These are phyloP conservation scores for Globisporangium radiosum DNA, from an alignment of 352 stramenopile genomes.

Conservation along the genomic window DNA sequence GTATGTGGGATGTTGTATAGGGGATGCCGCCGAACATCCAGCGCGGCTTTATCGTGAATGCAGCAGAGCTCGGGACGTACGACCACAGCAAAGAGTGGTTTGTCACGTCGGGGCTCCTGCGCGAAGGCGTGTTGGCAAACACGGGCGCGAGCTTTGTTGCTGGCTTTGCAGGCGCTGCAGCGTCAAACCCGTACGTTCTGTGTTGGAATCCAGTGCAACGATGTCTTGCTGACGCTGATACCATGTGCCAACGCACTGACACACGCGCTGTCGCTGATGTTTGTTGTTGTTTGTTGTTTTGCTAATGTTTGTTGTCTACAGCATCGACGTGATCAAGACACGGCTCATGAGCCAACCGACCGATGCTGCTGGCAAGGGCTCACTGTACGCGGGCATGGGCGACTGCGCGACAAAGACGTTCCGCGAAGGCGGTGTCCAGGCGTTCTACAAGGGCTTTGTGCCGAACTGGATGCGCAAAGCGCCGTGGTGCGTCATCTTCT, in stretches of 20 bases:
- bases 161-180: conserved; percentile 63
- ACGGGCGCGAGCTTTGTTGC: conserved; percentile 70
- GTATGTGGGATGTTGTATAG: conserved; percentile 8
- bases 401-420: conserved; percentile 70
- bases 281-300: not conserved
- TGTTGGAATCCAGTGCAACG: no score
- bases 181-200: conserved; percentile 57
- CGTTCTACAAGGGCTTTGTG: conserved; percentile 85
- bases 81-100: conserved; percentile 81
- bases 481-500: conserved; percentile 83
- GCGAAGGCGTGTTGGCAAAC: conserved; percentile 62
- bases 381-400: conserved; percentile 60
- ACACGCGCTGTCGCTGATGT: no score
- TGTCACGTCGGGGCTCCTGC: conserved; percentile 50
- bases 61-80: conserved; percentile 80
- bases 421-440: conserved; percentile 46
- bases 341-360: conserved; percentile 77
- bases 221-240: not conserved
- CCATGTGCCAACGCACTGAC: no score
- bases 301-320: conserved; percentile 8
- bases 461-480: conserved; percentile 87
- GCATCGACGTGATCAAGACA: conserved; percentile 83
- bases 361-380: conserved; percentile 39
- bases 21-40: conserved; percentile 85
- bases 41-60: conserved; percentile 83